A percentile compares a stretch with the other conserved stretches of the same genome.
Evolutionary conservation across 1,284 basidiomycete species (phyloP).

Genomic region (Volvariella volvacea): DNA sequence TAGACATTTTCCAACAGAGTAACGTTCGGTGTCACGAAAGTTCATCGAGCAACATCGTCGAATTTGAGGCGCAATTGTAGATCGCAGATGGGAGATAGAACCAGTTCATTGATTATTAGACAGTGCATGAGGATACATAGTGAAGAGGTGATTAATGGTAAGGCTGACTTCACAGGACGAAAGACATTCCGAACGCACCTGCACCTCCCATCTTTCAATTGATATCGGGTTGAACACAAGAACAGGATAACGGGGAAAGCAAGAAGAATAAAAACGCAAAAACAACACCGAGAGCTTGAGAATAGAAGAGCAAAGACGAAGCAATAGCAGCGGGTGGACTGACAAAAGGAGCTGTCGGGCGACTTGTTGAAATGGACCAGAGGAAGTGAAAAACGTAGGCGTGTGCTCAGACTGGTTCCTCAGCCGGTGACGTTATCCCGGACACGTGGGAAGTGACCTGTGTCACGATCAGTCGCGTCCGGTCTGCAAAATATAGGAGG

Average conservation of each 20-base stretch:
- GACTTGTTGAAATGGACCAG: too few species aligned
- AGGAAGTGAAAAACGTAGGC: too few species aligned
- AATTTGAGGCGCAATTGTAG: background rate
- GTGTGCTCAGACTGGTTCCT: background rate
- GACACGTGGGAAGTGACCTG: background rate
- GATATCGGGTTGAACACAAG: too few species aligned
- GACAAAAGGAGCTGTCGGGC: too few species aligned
- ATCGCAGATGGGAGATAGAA: conserved; percentile 7
- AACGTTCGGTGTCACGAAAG: conserved; percentile 23
- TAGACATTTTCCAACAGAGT: background rate
- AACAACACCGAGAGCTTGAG: too few species aligned
- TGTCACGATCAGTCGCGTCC: background rate
- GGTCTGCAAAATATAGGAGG: background rate
- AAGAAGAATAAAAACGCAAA: too few species aligned
- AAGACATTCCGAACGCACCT: conserved; percentile 17
- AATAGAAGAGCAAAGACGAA: too few species aligned
- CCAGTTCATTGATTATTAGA: too few species aligned
- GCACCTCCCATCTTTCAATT: conserved; percentile 22
- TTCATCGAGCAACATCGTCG: conserved; percentile 12
- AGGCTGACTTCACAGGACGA: conserved; percentile 9
- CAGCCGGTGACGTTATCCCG: background rate
- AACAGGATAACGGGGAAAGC: too few species aligned
- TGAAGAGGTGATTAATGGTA: conserved; percentile 12
- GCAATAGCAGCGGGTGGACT: too few species aligned
- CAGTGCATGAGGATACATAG: too few species aligned